Conservation (phyloP, 106 monocot genomes). For the Posidonia australis region DNA sequence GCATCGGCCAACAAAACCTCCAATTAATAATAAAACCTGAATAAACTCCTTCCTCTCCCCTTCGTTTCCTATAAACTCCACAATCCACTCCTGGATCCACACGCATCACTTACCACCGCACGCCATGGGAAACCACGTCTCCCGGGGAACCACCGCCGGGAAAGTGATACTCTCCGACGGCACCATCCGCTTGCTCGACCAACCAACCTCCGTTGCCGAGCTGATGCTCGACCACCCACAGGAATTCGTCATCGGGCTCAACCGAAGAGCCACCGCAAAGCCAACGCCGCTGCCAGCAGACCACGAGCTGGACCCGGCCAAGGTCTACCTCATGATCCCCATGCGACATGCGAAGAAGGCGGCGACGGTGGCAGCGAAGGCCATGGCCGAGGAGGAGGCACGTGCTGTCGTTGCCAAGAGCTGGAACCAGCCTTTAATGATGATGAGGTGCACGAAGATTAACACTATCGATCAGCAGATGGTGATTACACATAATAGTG, state of each 20-base stretch:
- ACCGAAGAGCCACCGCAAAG: not conserved
- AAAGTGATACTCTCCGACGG: constrained; percentile 47
- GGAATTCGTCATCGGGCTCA: constrained; percentile 30
- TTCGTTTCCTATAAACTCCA: too few relatives aligned
- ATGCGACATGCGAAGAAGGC: not conserved
- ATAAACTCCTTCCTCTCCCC: too few relatives aligned
- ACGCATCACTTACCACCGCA: not conserved
- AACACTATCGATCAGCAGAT: too few relatives aligned
- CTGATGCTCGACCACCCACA: constrained; percentile 70
- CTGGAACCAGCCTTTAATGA: not conserved
- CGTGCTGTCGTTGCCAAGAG: not conserved
- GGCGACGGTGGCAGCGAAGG: not conserved
- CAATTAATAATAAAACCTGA: too few relatives aligned
- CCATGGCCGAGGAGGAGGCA: too few relatives aligned
- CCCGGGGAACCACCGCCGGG: constrained; percentile 3
- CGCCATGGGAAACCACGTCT: constrained; percentile 21
- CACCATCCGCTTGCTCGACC: constrained; percentile 15
- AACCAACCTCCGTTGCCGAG: constrained; percentile 36
- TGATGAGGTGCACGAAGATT: constrained; percentile 1
- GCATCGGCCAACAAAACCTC: too few relatives aligned
- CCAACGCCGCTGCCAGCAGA: constrained; percentile 9
- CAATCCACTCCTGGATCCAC: not conserved
- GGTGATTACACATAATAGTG: not conserved
- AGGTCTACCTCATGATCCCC: constrained; percentile 9
- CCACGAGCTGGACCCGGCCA: constrained; percentile 4